phyloP scores from a whole-genome alignment of 2,329 filamentous ascomycete genomes.

The Bipolaris zeicola region DNA sequence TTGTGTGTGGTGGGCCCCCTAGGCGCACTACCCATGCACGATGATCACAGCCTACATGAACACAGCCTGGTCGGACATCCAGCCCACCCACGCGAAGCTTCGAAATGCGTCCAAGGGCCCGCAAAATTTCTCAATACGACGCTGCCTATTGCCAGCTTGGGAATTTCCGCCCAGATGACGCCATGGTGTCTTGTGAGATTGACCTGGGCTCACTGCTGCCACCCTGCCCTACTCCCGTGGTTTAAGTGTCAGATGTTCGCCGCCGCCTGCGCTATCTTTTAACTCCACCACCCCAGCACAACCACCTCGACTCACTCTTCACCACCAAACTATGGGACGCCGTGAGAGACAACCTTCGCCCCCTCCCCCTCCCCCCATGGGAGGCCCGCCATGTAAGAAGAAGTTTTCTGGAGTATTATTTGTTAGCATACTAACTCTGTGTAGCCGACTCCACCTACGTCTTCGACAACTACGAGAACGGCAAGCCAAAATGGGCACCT shows the following conservation, averaged over 20 bases:
- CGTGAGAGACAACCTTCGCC: slow-evolving; percentile 26
- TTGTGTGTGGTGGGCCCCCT: slow-evolving; percentile 6
- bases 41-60: slow-evolving; percentile 21
- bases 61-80: slow-evolving; percentile 20
- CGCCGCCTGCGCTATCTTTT: slow-evolving; percentile 4
- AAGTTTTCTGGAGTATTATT: neutral
- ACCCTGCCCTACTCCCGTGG: slow-evolving; percentile 3
- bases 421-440: slow-evolving; percentile 1
- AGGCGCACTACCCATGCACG: slow-evolving; percentile 19
- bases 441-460: slow-evolving; percentile 30
- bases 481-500: slow-evolving; percentile 34
- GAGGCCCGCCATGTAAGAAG: slow-evolving; percentile 11
- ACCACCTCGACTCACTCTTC: neutral
- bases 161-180: slow-evolving; percentile 22
- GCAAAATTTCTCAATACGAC: slow-evolving; percentile 10
- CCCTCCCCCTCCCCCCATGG: slow-evolving; percentile 26
- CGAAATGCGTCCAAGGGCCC: slow-evolving; percentile 16
- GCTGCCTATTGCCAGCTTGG: slow-evolving; percentile 9
- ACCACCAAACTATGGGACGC: slow-evolving; percentile 25
- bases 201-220: slow-evolving; percentile 4
- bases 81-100: slow-evolving; percentile 23
- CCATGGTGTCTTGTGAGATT: slow-evolving; percentile 18
- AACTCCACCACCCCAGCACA: slow-evolving; percentile 2
- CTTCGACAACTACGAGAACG: slow-evolving; percentile 38
- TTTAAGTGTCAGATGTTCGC: slow-evolving; percentile 22